phyloP scores from a whole-genome alignment of 352 stramenopile species.

The Pythium brassicae region DNA sequence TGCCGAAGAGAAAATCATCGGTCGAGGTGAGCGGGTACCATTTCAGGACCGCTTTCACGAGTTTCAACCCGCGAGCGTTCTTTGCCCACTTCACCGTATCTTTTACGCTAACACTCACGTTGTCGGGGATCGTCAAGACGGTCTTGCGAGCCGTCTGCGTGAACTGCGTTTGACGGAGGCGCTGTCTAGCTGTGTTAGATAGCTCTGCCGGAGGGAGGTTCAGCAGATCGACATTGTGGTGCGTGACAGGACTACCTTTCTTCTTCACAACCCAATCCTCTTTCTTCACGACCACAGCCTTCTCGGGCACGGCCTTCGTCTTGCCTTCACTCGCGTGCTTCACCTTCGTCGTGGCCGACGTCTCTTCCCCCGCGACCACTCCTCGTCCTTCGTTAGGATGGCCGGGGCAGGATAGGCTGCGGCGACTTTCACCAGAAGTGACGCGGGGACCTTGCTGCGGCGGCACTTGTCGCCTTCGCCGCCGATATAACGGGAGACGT shows the following conservation, averaged over 20 bases:
- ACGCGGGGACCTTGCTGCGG: no score
- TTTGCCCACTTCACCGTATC: conserved; percentile 2
- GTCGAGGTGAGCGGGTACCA: background rate
- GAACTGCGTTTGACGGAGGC: background rate
- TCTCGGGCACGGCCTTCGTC: background rate
- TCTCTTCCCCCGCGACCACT: no score
- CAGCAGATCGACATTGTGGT: background rate
- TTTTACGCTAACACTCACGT: background rate
- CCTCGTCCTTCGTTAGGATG: no score
- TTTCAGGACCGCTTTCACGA: background rate
- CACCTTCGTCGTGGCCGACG: no score
- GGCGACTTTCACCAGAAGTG: no score
- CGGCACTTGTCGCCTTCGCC: background rate
- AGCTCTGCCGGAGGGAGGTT: background rate
- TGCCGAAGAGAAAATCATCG: no score
- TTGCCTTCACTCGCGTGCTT: no score
- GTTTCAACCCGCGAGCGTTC: background rate
- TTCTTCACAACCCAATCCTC: background rate
- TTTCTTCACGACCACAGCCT: background rate
- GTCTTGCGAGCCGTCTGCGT: background rate
- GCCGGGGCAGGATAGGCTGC: no score
- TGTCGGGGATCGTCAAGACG: background rate
- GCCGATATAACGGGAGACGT: background rate
- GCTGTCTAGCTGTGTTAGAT: background rate
- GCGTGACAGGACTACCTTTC: background rate